Conservation (phyloP, 2,329 filamentous ascomycete genomes). For the Fusarium dimerum region DNA sequence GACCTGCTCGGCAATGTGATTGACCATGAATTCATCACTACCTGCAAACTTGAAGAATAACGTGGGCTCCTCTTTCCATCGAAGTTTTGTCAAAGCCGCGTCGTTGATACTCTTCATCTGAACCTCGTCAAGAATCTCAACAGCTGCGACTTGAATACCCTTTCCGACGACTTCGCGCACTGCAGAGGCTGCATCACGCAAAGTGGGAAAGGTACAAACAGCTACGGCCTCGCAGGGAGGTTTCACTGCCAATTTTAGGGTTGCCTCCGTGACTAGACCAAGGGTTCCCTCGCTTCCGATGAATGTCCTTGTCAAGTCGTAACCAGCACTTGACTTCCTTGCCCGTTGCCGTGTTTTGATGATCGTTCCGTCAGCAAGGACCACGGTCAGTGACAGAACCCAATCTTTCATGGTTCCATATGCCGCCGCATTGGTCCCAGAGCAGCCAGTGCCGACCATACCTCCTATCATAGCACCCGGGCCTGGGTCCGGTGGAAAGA, state of each 20-base stretch:
- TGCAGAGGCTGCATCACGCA: constrained; percentile 68
- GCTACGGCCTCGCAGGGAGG: constrained; percentile 71
- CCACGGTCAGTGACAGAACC: constrained; percentile 79
- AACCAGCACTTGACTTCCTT: constrained; percentile 78
- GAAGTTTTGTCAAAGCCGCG: constrained; percentile 56
- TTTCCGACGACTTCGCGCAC: constrained; percentile 71
- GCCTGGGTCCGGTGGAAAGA: constrained; percentile 84
- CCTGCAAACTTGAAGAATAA: constrained; percentile 74
- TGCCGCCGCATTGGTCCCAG: constrained; percentile 78
- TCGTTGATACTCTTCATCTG: constrained; percentile 65
- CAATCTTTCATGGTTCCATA: constrained; percentile 91
- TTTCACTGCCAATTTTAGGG: constrained; percentile 72
- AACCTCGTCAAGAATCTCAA: constrained; percentile 79
- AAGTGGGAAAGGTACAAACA: constrained; percentile 48
- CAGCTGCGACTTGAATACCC: constrained; percentile 74
- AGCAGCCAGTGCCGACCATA: constrained; percentile 68
- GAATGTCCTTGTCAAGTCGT: constrained; percentile 77
- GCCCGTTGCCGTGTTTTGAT: constrained; percentile 79
- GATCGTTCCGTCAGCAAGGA: constrained; percentile 78
- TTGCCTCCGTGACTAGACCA: constrained; percentile 77
- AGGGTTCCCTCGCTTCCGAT: constrained; percentile 83
- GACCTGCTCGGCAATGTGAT: constrained; percentile 25
- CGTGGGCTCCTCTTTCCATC: constrained; percentile 65
- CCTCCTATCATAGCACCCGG: constrained; percentile 84
- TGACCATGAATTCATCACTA: constrained; percentile 44